Evolutionary conservation across 1,139 yeast genomes (phyloP), one percentile per base, ranked within the genome.

Genomic region (Citeromyces hawaiiensis): DNA sequence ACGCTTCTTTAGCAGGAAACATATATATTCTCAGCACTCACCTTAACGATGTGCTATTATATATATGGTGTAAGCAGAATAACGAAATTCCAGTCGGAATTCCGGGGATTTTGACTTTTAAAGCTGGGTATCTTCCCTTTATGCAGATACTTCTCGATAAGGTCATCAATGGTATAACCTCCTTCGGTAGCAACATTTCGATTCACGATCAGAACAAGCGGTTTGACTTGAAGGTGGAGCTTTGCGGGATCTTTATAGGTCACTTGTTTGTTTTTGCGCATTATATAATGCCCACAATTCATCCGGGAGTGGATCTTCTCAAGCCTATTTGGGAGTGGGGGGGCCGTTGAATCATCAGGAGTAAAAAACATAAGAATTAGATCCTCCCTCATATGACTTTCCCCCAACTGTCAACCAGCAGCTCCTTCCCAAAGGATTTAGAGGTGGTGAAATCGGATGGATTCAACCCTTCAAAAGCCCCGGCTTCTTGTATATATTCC

Each of bases 11-110:
- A 32, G 44, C 60, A n/a, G 50, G 49, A 19, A 53, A 58, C 9
- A 45, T 63, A 29, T 54, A 56, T 21, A 47, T 59, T 25, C 51
- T 67, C 17, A 68, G 70, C 5, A 49, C 56, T 1, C 55, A 58
- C 23, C 50, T 70, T 31, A 51, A 61, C 18, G 60, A 63, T 38
- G 54, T 63, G 3, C 42, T 70, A 39, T 46, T 63, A 3, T 70
- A 65, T 46, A 50, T 70, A 31, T 68, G 73, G 70, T 57, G 71
- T 0, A 59, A 70, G 19, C 59, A 68, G 18, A 60, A 68, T 43
- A 66, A 70, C 2, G 57, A 57, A 23, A 55, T 59, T 18, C 57
- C 57, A 32, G 48, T 68, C 19, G 52, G 63, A 2, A 48, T 65
- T 19, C 47, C 66, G 43, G 68, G 70, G 7, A 42, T 66, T 14